Percentiles rank a stretch among this genome's conserved stretches.
Conservation (phyloP, 306 rosid genomes). For the Begonia peltatifolia region DNA sequence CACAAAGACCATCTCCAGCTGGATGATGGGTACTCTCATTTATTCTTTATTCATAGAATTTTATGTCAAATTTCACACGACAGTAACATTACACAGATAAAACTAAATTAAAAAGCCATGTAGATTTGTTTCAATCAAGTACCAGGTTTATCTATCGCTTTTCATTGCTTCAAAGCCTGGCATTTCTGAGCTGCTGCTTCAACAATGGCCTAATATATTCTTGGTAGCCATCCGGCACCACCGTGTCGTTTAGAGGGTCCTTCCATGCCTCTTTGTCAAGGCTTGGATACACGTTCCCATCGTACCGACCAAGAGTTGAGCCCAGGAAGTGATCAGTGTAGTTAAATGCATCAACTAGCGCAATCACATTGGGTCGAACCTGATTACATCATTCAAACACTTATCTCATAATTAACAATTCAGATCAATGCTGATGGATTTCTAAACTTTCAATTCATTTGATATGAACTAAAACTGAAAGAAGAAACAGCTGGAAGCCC, state of each 20-base stretch:
- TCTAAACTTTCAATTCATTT: too few species aligned
- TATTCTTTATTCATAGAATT: too few species aligned
- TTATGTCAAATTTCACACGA: too few species aligned
- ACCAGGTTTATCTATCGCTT: too few species aligned
- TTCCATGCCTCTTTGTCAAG: conserved; percentile 91
- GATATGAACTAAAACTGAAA: too few species aligned
- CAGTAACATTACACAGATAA: too few species aligned
- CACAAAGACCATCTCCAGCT: too few species aligned
- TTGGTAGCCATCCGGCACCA: conserved; percentile 73
- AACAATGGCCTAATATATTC: conserved; percentile 74
- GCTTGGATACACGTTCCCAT: conserved; percentile 85
- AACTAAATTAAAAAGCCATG: too few species aligned
- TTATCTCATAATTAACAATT: background rate
- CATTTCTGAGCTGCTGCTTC: conserved; percentile 72
- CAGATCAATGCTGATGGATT: background rate
- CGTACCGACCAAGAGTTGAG: conserved; percentile 75
- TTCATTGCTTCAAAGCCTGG: conserved; percentile 47
- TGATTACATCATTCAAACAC: conserved; percentile 3
- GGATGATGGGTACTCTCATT: too few species aligned
- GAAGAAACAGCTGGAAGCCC: too few species aligned
- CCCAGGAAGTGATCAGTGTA: conserved; percentile 86
- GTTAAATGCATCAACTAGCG: conserved; percentile 87
- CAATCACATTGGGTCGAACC: conserved; percentile 84
- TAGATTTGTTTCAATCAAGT: too few species aligned
- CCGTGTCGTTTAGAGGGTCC: conserved; percentile 81